Conservation (phyloP, 1,284 basidiomycete genomes). For the Coniophora puteana region DNA sequence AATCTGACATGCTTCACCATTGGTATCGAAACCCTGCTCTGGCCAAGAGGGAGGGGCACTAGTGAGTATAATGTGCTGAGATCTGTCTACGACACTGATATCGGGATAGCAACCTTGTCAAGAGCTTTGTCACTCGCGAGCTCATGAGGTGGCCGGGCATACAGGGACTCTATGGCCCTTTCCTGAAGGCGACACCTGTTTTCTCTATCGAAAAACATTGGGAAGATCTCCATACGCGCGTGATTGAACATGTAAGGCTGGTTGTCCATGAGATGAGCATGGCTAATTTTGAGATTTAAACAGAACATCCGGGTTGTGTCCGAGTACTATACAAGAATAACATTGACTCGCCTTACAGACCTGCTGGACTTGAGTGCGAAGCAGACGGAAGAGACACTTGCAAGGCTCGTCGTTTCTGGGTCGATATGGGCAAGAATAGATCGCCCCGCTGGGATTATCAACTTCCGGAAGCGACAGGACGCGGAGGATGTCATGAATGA, state of each 20-base stretch:
- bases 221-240: slow-evolving; percentile 94
- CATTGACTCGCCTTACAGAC: slow-evolving; percentile 76
- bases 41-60: slow-evolving; percentile 79
- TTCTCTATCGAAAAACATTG: slow-evolving; percentile 83
- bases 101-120: slow-evolving; percentile 78
- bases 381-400: slow-evolving; percentile 86
- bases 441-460: slow-evolving; percentile 86
- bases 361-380: slow-evolving; percentile 84
- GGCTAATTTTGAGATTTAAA: slow-evolving; percentile 7
- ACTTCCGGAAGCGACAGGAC: slow-evolving; percentile 74
- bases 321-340: slow-evolving; percentile 94
- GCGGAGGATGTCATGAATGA: slow-evolving; percentile 93
- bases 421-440: slow-evolving; percentile 95
- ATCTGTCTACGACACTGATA: slow-evolving; percentile 8
- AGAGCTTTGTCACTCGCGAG: slow-evolving; percentile 95
- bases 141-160: slow-evolving; percentile 99
- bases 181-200: slow-evolving; percentile 77
- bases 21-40: slow-evolving; percentile 78
- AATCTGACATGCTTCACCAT: slow-evolving; percentile 94
- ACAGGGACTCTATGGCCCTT: slow-evolving; percentile 83
- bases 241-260: slow-evolving; percentile 89
- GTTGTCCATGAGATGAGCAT: slow-evolving; percentile 3
- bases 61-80: slow-evolving; percentile 50
- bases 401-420: slow-evolving; percentile 86
- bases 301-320: slow-evolving; percentile 96